Percentiles rank a stretch among this genome's conserved stretches.
Conservation (phyloP, 2,329 filamentous ascomycete genomes). For the Colletotrichum karsti region DNA sequence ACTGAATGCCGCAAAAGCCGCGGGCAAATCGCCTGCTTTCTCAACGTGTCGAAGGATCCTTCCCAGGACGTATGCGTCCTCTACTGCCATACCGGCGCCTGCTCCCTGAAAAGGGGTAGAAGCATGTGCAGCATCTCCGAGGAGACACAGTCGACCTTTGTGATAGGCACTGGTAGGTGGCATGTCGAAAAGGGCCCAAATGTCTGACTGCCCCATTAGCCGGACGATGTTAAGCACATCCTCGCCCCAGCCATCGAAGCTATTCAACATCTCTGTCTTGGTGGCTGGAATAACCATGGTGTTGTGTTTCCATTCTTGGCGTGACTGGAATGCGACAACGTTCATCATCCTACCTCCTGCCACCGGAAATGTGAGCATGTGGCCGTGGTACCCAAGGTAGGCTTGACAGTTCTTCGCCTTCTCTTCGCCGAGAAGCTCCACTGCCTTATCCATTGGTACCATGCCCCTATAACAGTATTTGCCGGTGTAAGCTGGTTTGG, state of each 20-base stretch:
- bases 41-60: neutral
- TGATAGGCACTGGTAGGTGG: neutral
- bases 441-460: slow-evolving; percentile 58
- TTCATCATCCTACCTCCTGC: slow-evolving; percentile 64
- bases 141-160: neutral
- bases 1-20: neutral
- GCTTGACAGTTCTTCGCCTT: slow-evolving; percentile 35
- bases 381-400: slow-evolving; percentile 56
- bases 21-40: neutral
- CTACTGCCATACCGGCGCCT: neutral
- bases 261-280: neutral
- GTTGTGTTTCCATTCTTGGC: neutral
- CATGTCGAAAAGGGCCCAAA: neutral
- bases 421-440: slow-evolving; percentile 52
- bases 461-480: slow-evolving; percentile 65
- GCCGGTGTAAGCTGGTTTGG: slow-evolving; percentile 44
- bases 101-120: neutral
- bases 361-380: slow-evolving; percentile 68
- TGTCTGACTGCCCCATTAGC: neutral
- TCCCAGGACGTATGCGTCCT: neutral
- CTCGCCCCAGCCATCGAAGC: neutral
- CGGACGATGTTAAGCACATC: neutral
- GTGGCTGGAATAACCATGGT: neutral
- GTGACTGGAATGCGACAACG: slow-evolving; percentile 51
- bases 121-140: neutral